Conservation (phyloP, 116 monocot species). For the Iris pallida region DNA sequence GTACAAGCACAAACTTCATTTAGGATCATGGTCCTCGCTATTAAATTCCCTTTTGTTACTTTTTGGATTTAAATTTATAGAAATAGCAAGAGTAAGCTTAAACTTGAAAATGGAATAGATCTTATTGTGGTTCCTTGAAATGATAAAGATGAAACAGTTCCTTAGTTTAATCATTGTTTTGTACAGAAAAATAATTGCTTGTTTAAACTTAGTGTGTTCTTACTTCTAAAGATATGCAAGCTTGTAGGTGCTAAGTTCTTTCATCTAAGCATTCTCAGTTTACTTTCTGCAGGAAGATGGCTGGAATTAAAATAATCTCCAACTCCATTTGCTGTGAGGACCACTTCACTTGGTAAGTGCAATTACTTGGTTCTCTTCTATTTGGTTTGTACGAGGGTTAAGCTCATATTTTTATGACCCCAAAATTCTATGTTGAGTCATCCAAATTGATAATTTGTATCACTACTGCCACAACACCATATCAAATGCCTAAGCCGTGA, state of each 20-base stretch:
- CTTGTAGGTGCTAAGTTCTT: neutral
- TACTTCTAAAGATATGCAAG: neutral
- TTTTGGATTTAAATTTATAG: neutral
- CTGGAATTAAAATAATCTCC: conserved; percentile 5
- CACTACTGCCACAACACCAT: no score
- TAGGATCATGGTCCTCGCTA: neutral
- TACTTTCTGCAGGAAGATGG: conserved; percentile 1
- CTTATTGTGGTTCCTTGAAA: neutral
- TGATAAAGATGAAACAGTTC: neutral
- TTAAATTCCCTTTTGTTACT: neutral
- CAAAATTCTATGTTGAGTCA: no score
- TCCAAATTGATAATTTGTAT: no score
- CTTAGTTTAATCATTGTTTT: neutral
- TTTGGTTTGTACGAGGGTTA: no score
- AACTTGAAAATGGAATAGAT: neutral
- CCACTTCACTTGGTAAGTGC: conserved; percentile 15
- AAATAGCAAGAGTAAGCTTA: neutral
- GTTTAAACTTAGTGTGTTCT: neutral
- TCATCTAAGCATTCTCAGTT: conserved; percentile 1
- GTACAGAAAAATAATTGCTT: neutral
- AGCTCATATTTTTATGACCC: no score
- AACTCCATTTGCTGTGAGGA: conserved; percentile 15
- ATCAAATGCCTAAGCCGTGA: no score
- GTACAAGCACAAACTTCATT: neutral
- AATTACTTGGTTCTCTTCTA: neutral